Base-by-base conservation (phyloP, 2,329 filamentous ascomycete genomes). In the Arthrobotrys megalospora region DNA sequence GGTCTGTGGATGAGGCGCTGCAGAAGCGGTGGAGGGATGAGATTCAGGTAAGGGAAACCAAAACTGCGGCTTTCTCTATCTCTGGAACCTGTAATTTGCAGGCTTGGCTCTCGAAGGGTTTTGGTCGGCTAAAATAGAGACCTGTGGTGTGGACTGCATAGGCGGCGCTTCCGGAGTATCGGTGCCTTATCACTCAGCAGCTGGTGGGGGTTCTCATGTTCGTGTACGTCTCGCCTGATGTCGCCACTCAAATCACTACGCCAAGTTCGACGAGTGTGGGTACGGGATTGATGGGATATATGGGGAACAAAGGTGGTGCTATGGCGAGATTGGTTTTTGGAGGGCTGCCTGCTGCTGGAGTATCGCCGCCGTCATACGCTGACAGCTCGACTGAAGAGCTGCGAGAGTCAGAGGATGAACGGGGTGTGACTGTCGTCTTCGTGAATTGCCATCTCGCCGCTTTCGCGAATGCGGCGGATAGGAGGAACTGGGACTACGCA, bases 271-370 rank as follows among this genome's bases (percentile, higher is more conserved):
- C 90, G 3, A 91, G 90, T 72, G 91, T 98, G 6, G 95, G 94
- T 0, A 99, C 96, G 0, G 96, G 96, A 0, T 84, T 98, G 50
- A 89, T 96, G 84, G 95, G 95, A 0, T 97, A 97, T 82, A 91
- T 97, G 86, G 96, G 96, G 8, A 99, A 99, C 84, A 99, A 99
- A 84, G 96, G 96, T 0, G 95, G 93, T 3, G 91, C 97, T 0
- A 89, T 91, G 2, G 92, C 92, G 3, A 89, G 95, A 19, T 86
- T 99, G 3, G 87, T 99, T 0, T 86, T 99, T 0, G 96, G 95
- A 1, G 76, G 76, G 0, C 14, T 79, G 8, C 76, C 76, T 10
- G 76, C 76, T 3, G 76, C 76, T 12, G 76, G 76, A 11, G 38
- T 79, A 65, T 73, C 69, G 6, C 76, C 76, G 10, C 75, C 75